Percentiles rank a stretch among this genome's conserved stretches.
These are phyloP conservation scores for Polygonum aviculare DNA, from an alignment of 148 eudicot genomes.

Conservation along the genomic window DNA sequence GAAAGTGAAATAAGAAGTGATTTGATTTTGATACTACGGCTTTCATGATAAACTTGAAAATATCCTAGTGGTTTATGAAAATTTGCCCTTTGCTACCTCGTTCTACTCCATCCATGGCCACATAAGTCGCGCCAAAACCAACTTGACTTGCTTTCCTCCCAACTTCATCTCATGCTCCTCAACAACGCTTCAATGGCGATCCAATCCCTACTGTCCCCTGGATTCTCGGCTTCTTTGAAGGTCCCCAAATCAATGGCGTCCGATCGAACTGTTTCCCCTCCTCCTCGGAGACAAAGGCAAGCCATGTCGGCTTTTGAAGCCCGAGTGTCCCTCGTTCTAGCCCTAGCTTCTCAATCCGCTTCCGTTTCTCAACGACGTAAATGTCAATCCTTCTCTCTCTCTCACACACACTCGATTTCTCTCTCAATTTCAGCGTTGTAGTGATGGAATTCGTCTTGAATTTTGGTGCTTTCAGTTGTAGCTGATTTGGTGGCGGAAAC, in stretches of 20 bases:
- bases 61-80: not conserved
- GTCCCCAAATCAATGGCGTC: conserved; percentile 18
- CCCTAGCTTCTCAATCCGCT: conserved; percentile 75
- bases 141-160: not conserved
- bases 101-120: not conserved
- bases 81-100: not conserved
- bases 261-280: conserved; percentile 10
- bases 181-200: conserved; percentile 12
- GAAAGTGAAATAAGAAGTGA: not conserved
- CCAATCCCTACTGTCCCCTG: not conserved
- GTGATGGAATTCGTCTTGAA: not conserved
- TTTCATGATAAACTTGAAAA: not conserved
- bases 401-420: not conserved
- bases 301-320: conserved; percentile 52
- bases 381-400: conserved; percentile 9
- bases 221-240: not conserved
- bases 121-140: conserved; percentile 1
- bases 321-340: conserved; percentile 72
- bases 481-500: conserved; percentile 61
- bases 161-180: conserved; percentile 19
- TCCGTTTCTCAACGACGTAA: conserved; percentile 66
- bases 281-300: conserved; percentile 8
- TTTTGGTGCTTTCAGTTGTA: conserved; percentile 33
- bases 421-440: not conserved
- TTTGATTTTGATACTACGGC: too few relatives aligned